These are phyloP conservation scores for Wickerhamiella vanderwaltii DNA, from an alignment of 805 yeast genomes.

Conservation along the genomic window DNA sequence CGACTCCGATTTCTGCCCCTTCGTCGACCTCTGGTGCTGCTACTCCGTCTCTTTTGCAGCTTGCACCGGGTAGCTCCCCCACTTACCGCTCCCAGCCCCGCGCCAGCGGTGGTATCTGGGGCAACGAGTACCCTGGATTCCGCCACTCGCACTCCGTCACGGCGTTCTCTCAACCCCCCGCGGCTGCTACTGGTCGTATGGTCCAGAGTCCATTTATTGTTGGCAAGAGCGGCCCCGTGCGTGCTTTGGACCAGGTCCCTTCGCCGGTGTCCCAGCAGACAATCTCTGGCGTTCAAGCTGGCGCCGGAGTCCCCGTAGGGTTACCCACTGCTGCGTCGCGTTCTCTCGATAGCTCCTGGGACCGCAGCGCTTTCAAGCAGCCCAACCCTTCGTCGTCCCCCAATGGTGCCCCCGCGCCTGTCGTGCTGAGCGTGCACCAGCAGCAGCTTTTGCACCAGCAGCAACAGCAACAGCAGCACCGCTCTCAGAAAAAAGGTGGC, in stretches of 20 bases:
- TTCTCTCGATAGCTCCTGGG: slow-evolving; percentile 8
- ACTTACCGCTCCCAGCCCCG: slow-evolving; percentile 7
- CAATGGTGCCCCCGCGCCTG: slow-evolving; percentile 9
- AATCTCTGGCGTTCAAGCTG: too few species aligned
- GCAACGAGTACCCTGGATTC: slow-evolving; percentile 6
- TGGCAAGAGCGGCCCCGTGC: slow-evolving; percentile 9
- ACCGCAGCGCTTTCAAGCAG: slow-evolving; percentile 13
- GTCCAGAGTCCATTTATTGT: slow-evolving; percentile 2
- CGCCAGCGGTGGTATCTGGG: slow-evolving; percentile 12
- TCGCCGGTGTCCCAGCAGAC: neutral
- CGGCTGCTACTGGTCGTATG: neutral
- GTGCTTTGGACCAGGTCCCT: slow-evolving; percentile 1
- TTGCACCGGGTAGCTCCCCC: slow-evolving; percentile 8
- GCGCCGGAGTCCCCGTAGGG: slow-evolving; percentile 3
- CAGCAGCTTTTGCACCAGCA: slow-evolving; percentile 13
- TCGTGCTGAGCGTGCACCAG: slow-evolving; percentile 2
- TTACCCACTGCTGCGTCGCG: neutral
- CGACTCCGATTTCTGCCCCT: slow-evolving; percentile 1
- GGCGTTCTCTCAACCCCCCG: slow-evolving; percentile 3
- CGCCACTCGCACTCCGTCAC: slow-evolving; percentile 8
- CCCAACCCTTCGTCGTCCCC: slow-evolving; percentile 14
- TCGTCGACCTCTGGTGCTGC: neutral
- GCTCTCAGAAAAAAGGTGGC: slow-evolving; percentile 23
- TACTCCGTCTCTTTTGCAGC: slow-evolving; percentile 21
- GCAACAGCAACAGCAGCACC: slow-evolving; percentile 13